A percentile compares a stretch with the other conserved stretches of the same genome.
These are phyloP conservation scores for Pontederia paniculata DNA, from an alignment of 176 grass and related monocot species.

Conservation along the genomic window DNA sequence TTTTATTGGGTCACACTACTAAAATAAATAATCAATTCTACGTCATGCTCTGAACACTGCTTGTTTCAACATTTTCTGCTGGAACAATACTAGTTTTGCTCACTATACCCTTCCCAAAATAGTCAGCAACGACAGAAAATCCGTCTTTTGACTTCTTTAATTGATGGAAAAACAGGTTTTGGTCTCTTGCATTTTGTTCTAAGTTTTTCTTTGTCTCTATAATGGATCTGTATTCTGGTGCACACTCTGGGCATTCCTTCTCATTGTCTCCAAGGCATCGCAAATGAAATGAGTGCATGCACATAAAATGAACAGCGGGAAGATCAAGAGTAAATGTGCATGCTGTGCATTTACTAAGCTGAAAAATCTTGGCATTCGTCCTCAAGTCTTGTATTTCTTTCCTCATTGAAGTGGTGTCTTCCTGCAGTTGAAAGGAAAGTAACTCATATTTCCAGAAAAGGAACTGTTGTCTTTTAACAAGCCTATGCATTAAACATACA, in stretches of 20 bases:
- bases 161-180: conserved; percentile 74
- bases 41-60: not conserved
- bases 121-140: conserved; percentile 81
- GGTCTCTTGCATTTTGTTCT: conserved; percentile 84
- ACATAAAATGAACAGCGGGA: conserved; percentile 34
- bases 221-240: conserved; percentile 69
- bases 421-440: conserved; percentile 32
- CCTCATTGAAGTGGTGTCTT: conserved; percentile 73
- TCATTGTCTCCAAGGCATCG: conserved; percentile 23
- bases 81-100: conserved; percentile 49
- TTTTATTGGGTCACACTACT: no score
- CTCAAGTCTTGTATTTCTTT: conserved; percentile 81
- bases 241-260: conserved; percentile 68
- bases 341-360: conserved; percentile 79
- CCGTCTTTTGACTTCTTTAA: conserved; percentile 78
- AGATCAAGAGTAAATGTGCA: conserved; percentile 99
- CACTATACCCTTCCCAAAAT: conserved; percentile 91
- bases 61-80: not conserved
- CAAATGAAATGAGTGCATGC: conserved; percentile 27
- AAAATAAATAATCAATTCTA: no score
- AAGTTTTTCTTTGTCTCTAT: conserved; percentile 70
- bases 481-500: no score
- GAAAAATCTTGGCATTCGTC: conserved; percentile 87
- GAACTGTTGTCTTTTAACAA: no score
- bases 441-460: no score